phyloP scores from a whole-genome alignment of 495 filamentous ascomycete genomes.

The Pyrenula aspistea region DNA sequence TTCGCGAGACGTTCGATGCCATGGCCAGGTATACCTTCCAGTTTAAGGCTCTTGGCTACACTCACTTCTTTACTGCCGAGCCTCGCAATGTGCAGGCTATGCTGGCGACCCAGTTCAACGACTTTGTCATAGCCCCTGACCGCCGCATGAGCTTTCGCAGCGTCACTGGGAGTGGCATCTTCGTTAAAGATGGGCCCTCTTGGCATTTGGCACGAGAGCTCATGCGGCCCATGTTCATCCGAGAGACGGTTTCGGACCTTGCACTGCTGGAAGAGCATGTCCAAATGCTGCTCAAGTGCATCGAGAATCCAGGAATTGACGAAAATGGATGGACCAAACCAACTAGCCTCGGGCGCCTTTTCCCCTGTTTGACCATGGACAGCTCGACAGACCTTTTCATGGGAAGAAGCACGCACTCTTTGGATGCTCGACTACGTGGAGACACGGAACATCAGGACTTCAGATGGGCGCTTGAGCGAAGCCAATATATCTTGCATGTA shows the following conservation, averaged over 20 bases:
- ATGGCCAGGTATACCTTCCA: neutral
- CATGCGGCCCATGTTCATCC: constrained; percentile 50
- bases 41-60: constrained; percentile 6
- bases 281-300: constrained; percentile 29
- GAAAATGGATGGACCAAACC: constrained; percentile 25
- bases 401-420: constrained; percentile 36
- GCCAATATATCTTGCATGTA: neutral
- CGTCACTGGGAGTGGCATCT: constrained; percentile 57
- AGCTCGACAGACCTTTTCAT: constrained; percentile 64
- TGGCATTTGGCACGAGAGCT: constrained; percentile 56
- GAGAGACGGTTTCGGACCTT: constrained; percentile 47
- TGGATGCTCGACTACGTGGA: neutral
- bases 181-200: constrained; percentile 49
- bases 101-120: constrained; percentile 44
- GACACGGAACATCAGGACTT: constrained; percentile 10
- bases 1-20: neutral
- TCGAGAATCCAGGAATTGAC: constrained; percentile 31
- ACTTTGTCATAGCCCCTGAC: constrained; percentile 43
- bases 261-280: constrained; percentile 50
- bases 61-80: constrained; percentile 32
- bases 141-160: constrained; percentile 35
- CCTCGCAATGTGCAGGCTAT: constrained; percentile 53
- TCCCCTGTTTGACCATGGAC: constrained; percentile 55
- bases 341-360: constrained; percentile 52
- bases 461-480: constrained; percentile 10